phyloP scores from a whole-genome alignment of 225 moss, liverwort and hornwort genomes.

The Marchantia paleacea region DNA sequence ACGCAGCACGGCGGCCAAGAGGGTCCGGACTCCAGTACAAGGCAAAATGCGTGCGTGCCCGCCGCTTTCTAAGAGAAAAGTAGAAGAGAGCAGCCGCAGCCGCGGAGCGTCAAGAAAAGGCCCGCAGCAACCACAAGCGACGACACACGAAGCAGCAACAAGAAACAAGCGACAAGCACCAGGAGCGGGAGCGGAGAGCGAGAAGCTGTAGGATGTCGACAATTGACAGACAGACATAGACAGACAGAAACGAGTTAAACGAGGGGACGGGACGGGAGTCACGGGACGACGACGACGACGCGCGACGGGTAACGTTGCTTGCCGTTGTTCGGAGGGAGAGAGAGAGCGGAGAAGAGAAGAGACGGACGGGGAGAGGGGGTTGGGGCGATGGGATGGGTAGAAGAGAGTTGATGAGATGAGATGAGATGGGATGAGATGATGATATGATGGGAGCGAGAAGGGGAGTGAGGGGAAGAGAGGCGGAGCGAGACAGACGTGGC shows the following conservation, averaged over 20 bases:
- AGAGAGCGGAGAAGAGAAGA: background rate
- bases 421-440: background rate
- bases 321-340: background rate
- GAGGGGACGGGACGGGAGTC: background rate
- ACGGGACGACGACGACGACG: slow-evolving; percentile 2
- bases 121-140: too few species aligned
- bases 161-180: background rate
- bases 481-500: slow-evolving; percentile 5
- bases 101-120: too few species aligned
- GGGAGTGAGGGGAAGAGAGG: background rate
- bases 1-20: too few species aligned
- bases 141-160: too few species aligned
- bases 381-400: background rate
- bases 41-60: too few species aligned
- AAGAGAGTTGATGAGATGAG: background rate
- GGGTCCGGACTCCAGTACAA: too few species aligned
- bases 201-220: background rate
- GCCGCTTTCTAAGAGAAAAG: too few species aligned
- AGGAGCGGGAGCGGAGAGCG: background rate
- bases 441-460: background rate
- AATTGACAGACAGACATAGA: background rate
- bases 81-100: too few species aligned
- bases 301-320: background rate
- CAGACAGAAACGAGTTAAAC: background rate
- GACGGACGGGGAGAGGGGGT: background rate